Evolutionary conservation across 257 asterid genomes (phyloP), one percentile per base, ranked within the genome.

Genomic region (Lycium ferocissimum): DNA sequence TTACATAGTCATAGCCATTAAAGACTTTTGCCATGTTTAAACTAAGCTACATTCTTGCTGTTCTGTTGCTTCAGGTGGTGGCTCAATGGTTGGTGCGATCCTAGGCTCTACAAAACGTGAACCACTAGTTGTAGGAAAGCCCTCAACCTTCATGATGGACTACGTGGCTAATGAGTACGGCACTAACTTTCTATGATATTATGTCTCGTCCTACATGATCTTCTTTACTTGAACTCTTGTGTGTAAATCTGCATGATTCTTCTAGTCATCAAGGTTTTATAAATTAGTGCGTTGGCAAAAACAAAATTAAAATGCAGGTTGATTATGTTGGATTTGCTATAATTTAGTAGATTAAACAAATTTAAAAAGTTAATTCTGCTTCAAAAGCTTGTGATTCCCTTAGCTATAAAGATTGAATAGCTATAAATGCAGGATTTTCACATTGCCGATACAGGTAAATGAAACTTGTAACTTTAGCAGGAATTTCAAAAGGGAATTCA

Each of bases 71-170:
- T 86, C 91, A 93, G 98, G 98, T 90, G 97, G 98, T 49, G 99
- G 97, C 65, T 94, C 99, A 45, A 94, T 93, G 99, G 99, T 94
- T 54, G 97, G 98, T 43, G 97, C 99, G 15, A 87, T 96, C 59
- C 82, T 89, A 38, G 99, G 99, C 85, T 94, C 99, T 73, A 96
- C 97, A 87, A 93, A 95, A 84, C 93, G 86, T 0, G 99, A 96
- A 84, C 99, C 98, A 6, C 93, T 91, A 54, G 98, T 96, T 26
- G 98, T 96, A 9, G 99, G 99, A 86, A 96, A 96, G 92, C 99
- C 99, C 18, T 96, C 98, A 0, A 95, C 99, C 76, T 96, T 96
- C 88, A 93, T 96, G 99, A 95, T 96, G 98, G 98, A 95, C 90
- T 95, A 95, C 84, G 87, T 96, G 88, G 95, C 98, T 79, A 89